phyloP scores from a whole-genome alignment of 1,139 yeast species.

The Scheffersomyces segobiensis region DNA sequence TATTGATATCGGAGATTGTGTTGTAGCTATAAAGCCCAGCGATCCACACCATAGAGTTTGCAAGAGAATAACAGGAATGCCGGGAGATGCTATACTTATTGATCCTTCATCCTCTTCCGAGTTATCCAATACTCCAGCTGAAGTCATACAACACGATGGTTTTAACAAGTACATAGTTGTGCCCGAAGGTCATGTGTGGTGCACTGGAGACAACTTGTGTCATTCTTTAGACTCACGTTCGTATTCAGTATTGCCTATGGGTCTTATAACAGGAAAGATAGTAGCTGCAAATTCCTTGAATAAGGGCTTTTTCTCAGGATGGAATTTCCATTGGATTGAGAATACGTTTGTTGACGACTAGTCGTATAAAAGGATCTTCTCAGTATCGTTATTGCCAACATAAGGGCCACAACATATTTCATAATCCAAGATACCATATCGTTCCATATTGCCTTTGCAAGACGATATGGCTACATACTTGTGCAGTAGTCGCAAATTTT shows the following conservation, averaged over 20 bases:
- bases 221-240: constrained; percentile 90
- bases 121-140: constrained; percentile 41
- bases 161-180: constrained; percentile 63
- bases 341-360: constrained; percentile 37
- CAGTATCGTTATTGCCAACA: neutral
- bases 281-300: constrained; percentile 60
- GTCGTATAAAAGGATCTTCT: neutral
- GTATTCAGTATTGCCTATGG: constrained; percentile 87
- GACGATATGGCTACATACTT: neutral
- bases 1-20: constrained; percentile 77
- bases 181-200: constrained; percentile 95
- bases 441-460: neutral
- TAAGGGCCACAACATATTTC: constrained; percentile 1
- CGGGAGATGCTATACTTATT: constrained; percentile 79
- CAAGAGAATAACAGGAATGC: constrained; percentile 93
- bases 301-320: constrained; percentile 31
- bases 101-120: constrained; percentile 73
- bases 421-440: neutral
- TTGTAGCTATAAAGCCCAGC: constrained; percentile 88
- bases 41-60: constrained; percentile 86
- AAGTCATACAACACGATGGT: constrained; percentile 39
- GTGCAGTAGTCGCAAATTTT: neutral
- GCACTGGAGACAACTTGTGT: constrained; percentile 89
- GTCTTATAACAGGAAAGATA: constrained; percentile 81
- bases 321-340: constrained; percentile 55